Evolutionary conservation across 768 basidiomycete species (phyloP).

Genomic region (Lactarius pseudohatsudake): DNA sequence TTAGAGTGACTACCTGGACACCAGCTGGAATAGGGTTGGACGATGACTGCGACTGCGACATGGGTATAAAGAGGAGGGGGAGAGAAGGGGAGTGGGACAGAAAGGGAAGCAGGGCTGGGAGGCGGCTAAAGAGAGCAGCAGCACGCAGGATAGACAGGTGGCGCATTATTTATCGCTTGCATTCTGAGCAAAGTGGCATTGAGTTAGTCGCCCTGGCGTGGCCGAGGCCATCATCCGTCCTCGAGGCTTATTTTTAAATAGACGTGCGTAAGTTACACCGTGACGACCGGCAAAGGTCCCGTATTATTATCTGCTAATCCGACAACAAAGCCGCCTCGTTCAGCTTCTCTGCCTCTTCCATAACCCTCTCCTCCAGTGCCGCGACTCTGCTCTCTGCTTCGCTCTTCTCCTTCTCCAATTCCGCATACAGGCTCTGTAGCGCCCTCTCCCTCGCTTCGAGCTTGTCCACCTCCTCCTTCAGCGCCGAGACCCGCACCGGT

Average conservation of each 20-base stretch:
- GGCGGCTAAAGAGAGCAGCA: neutral
- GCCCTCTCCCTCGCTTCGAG: conserved; percentile 74
- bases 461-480: conserved; percentile 84
- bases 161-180: conserved; percentile 6
- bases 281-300: neutral
- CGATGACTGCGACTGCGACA: neutral
- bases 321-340: conserved; percentile 70
- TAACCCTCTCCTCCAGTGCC: conserved; percentile 79
- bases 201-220: neutral
- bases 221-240: neutral
- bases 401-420: conserved; percentile 68
- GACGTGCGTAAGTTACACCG: too few species aligned
- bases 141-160: neutral
- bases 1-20: conserved; percentile 19
- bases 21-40: neutral
- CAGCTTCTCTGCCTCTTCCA: conserved; percentile 78
- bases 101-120: neutral
- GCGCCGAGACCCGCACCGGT: conserved; percentile 71
- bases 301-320: neutral
- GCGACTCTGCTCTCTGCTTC: conserved; percentile 60
- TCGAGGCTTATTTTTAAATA: too few species aligned
- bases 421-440: conserved; percentile 83
- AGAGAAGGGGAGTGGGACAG: neutral
- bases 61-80: neutral
- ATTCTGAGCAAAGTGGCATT: neutral